Base-by-base conservation (phyloP, 2,329 filamentous ascomycete species). In the Tolypocladium amazonense region DNA sequence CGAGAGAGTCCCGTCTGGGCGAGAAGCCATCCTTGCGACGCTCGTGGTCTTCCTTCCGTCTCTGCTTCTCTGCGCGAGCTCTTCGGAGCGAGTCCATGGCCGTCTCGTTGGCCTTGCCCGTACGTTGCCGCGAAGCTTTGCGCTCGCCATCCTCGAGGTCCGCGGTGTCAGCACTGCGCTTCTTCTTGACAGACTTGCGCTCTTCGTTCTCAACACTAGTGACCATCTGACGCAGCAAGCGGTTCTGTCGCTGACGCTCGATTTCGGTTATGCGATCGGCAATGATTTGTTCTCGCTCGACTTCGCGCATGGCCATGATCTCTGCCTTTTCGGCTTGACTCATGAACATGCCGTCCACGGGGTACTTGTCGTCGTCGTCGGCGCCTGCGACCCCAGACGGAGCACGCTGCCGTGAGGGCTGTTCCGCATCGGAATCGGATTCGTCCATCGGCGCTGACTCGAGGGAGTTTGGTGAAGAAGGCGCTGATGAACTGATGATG, bases 361-460 rank as follows among this genome's bases (percentile, higher is more conserved):
- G 92, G 70, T 95, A 94, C 59, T 88, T 78, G 69, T 87, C 82
- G 58, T 83, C 81, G 60, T 86, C 81, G 56, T 84, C 81, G 56
- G 81, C 80, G 50, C 78, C 77, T 30, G 73, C 64, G 74, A 73
- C 67, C 66, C 69, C 77, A 47, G 74, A 64, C 73, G 73, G 66
- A 64, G 69, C 63, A 69, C 76, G 64, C 62, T 63, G 63, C 73
- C 57, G 81, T 76, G 59, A 80, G 75, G 60, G 79, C 52, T 59
- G 60, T 77, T 78, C 76, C 50, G 70, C 74, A 38, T 78, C 76
- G 20, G 89, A 90, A 64, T 91, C 88, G 54, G 89, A 94, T 72
- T 94, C 90, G 62, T 93, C 91, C 91, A 96, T 96, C 27, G 90
- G 88, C 27, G 87, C 92, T 14, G 92, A 96, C 68, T 88, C 83